A percentile compares a stretch with the other conserved stretches of the same genome.
Conservation (phyloP, 139 green algal genomes). For the Chlamydomonas incerta region DNA sequence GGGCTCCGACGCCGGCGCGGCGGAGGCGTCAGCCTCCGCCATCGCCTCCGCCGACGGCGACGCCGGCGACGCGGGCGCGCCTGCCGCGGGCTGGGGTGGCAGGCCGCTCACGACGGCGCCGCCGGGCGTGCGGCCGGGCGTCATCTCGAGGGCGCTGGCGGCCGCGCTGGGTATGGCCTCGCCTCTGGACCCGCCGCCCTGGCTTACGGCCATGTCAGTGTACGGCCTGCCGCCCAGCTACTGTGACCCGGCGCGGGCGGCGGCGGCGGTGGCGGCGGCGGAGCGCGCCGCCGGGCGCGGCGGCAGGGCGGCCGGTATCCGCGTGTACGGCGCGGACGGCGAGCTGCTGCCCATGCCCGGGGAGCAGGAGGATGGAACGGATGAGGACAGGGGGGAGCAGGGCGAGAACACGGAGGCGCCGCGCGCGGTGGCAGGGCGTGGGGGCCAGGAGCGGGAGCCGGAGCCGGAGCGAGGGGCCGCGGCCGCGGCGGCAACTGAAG, state of each 20-base stretch:
- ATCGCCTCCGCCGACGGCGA: no score
- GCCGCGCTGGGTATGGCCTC: neutral
- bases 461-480: neutral
- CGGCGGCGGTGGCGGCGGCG: neutral
- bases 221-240: constrained; percentile 22
- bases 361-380: neutral
- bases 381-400: neutral
- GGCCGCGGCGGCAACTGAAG: neutral
- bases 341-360: neutral
- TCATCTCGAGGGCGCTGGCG: neutral
- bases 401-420: neutral
- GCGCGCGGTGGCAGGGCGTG: no score
- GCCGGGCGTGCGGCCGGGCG: neutral
- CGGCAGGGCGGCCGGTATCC: neutral
- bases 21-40: no score
- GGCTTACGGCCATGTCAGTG: neutral
- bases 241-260: neutral
- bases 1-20: no score
- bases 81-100: no score
- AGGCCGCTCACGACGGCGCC: neutral
- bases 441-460: neutral
- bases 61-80: neutral
- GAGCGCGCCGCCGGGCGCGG: neutral
- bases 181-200: constrained; percentile 14
- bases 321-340: neutral